These are phyloP conservation scores for Rhytidiadelphus loreus DNA, from an alignment of 225 moss, liverwort and hornwort genomes.

Conservation along the genomic window DNA sequence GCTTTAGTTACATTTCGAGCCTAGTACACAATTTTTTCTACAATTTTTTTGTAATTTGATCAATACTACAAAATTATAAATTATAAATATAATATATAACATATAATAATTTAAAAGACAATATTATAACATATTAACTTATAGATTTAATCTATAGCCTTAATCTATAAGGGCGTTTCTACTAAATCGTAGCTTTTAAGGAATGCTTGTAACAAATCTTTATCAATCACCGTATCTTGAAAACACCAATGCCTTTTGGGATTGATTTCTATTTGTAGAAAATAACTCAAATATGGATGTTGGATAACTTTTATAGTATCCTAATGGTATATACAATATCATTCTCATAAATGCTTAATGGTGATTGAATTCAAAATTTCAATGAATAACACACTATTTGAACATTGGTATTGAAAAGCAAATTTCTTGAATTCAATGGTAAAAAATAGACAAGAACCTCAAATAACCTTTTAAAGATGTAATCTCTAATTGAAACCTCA, in stretches of 20 bases:
- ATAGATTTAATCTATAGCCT: background rate
- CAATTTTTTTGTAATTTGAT: too few relatives aligned
- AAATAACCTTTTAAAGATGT: background rate
- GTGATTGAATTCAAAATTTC: background rate
- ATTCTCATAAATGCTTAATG: background rate
- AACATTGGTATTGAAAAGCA: background rate
- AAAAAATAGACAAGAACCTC: background rate
- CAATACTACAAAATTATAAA: too few relatives aligned
- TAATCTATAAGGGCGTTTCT: too few relatives aligned
- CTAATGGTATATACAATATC: background rate
- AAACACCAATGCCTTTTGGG: fast-evolving
- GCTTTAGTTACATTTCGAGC: background rate
- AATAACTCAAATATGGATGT: background rate
- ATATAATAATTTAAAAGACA: background rate
- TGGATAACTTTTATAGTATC: background rate
- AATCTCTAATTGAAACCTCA: background rate
- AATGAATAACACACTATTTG: background rate
- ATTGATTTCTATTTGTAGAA: background rate
- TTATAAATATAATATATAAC: too few relatives aligned
- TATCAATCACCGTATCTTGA: too few relatives aligned
- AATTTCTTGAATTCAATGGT: background rate
- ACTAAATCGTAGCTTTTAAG: too few relatives aligned
- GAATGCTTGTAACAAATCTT: too few relatives aligned
- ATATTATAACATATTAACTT: background rate
- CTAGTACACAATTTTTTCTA: background rate